phyloP scores from a whole-genome alignment of 257 asterid genomes.

The Solanum chilense region DNA sequence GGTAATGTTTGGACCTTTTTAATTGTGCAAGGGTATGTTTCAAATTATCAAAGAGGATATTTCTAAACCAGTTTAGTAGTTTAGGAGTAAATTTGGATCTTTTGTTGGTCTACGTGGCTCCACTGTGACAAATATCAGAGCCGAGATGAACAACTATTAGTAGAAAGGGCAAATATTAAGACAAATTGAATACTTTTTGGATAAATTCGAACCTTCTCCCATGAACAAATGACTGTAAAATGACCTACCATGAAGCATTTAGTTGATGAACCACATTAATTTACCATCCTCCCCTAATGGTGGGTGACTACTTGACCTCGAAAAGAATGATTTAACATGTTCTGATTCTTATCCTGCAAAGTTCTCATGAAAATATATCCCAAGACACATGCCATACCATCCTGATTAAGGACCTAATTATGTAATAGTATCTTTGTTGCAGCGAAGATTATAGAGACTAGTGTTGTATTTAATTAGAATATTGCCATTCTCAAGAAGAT shows the following conservation, averaged over 20 bases:
- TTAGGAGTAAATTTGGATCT: neutral
- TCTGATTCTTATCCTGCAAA: neutral
- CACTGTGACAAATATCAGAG: neutral
- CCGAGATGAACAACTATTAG: neutral
- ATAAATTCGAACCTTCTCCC: neutral
- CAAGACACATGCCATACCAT: neutral
- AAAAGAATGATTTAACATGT: neutral
- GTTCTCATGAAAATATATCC: neutral
- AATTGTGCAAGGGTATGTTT: neutral
- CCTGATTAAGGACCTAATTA: neutral
- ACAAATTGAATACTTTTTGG: neutral
- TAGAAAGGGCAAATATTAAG: neutral
- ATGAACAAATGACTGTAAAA: neutral
- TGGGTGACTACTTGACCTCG: neutral
- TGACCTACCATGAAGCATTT: neutral
- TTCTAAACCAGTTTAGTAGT: neutral
- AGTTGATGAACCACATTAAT: neutral
- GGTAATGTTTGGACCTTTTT: neutral
- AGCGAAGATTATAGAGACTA: neutral
- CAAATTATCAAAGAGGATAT: neutral
- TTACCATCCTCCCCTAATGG: neutral
- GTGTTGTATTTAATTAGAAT: neutral
- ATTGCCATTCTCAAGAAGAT: neutral
- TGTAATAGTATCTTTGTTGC: neutral
- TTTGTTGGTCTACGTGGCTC: neutral